Evolutionary conservation across 2,329 filamentous ascomycete genomes (phyloP).

Genomic region (Bertia moriformis): DNA sequence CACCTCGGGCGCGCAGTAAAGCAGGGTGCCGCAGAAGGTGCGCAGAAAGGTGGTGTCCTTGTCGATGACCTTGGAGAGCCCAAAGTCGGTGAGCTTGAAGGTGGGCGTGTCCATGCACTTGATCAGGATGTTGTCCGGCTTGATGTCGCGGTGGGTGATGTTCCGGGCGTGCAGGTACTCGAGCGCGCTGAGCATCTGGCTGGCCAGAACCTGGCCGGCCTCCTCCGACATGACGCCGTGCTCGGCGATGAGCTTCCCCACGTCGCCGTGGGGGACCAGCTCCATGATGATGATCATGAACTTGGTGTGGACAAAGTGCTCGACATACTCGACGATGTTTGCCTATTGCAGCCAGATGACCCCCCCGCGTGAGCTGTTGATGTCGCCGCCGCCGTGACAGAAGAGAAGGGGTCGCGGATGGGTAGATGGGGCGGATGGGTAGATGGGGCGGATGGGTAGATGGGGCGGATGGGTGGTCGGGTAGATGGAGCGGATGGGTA

Average conservation of each 20-base stretch:
- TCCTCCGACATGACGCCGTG: conserved; percentile 50
- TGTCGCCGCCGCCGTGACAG: conserved; percentile 3
- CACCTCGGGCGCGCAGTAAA: conserved; percentile 94
- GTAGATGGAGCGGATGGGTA: conserved; percentile 7
- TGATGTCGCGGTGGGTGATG: conserved; percentile 97
- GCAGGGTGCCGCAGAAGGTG: conserved; percentile 87
- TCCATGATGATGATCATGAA: conserved; percentile 98
- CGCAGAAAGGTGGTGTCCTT: conserved; percentile 83
- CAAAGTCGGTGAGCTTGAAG: conserved; percentile 92
- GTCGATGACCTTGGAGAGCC: conserved; percentile 83
- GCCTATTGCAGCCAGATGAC: no score
- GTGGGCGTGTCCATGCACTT: conserved; percentile 56
- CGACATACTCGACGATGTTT: conserved; percentile 83
- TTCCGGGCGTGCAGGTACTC: conserved; percentile 74
- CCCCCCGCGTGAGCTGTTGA: conserved; percentile 1
- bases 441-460: conserved; percentile 1
- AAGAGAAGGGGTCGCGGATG: conserved; percentile 1
- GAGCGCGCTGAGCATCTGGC: conserved; percentile 67
- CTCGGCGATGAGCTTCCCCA: conserved; percentile 57
- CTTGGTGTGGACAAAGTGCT: conserved; percentile 69
- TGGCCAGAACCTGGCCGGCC: conserved; percentile 56
- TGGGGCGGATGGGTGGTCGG: not conserved
- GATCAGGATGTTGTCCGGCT: conserved; percentile 93
- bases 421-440: conserved; percentile 1
- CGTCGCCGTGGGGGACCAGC: conserved; percentile 67